Evolutionary conservation across 1,139 yeast genomes (phyloP).

Genomic region (Diutina mesorugosa): DNA sequence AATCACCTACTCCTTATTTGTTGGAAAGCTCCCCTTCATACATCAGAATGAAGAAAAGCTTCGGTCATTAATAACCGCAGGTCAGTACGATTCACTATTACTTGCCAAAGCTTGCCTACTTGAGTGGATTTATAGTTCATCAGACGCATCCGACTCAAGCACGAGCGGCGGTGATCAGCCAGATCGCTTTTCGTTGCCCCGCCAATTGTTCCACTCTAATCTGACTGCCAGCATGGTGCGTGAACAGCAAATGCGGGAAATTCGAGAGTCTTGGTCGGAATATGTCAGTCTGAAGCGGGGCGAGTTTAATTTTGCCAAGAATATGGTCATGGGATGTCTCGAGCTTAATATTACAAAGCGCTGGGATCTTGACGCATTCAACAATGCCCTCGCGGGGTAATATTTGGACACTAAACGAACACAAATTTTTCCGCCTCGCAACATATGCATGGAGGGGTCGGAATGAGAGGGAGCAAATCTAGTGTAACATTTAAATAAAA

Average conservation of each 20-base stretch:
- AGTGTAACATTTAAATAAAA: too few species aligned
- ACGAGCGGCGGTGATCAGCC: neutral
- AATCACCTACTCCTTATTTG: slow-evolving; percentile 55
- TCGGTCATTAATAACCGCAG: slow-evolving; percentile 59
- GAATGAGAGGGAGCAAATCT: neutral
- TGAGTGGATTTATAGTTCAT: slow-evolving; percentile 13
- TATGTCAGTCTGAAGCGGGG: slow-evolving; percentile 13
- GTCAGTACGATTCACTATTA: slow-evolving; percentile 39
- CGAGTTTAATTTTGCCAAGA: slow-evolving; percentile 20
- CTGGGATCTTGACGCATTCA: slow-evolving; percentile 22
- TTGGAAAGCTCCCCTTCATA: slow-evolving; percentile 70
- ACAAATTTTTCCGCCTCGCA: neutral
- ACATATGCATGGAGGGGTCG: neutral
- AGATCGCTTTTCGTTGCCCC: neutral
- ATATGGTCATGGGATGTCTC: slow-evolving; percentile 44
- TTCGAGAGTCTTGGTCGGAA: slow-evolving; percentile 5
- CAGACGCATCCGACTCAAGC: slow-evolving; percentile 5
- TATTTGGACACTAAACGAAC: neutral
- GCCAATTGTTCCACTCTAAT: slow-evolving; percentile 4
- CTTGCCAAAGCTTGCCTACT: slow-evolving; percentile 15
- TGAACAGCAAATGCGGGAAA: slow-evolving; percentile 7
- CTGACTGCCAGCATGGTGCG: slow-evolving; percentile 15
- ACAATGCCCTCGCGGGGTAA: neutral
- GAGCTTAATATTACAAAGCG: slow-evolving; percentile 37
- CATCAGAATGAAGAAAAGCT: slow-evolving; percentile 74